These are phyloP conservation scores for Penicillium manginii DNA, from an alignment of 495 filamentous ascomycete species.

Conservation along the genomic window DNA sequence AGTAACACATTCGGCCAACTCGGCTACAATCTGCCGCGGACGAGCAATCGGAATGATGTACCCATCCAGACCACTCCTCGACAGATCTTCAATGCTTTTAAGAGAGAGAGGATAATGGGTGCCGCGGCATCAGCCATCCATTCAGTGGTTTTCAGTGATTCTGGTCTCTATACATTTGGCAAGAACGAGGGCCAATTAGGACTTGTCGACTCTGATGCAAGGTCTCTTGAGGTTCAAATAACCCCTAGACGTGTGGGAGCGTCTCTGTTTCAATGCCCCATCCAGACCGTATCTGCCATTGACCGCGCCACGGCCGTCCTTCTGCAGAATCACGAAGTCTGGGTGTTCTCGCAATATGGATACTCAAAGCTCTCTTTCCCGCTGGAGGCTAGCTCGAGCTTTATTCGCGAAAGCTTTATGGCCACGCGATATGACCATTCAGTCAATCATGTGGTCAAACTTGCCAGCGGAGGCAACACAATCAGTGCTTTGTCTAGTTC, in stretches of 20 bases:
- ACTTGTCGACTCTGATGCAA: slow-evolving; percentile 90
- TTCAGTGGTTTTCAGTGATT: slow-evolving; percentile 81
- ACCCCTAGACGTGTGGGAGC: slow-evolving; percentile 86
- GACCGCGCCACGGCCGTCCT: slow-evolving; percentile 87
- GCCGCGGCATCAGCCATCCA: slow-evolving; percentile 90
- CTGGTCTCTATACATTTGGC: slow-evolving; percentile 89
- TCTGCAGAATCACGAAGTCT: slow-evolving; percentile 85
- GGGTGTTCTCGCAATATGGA: slow-evolving; percentile 90
- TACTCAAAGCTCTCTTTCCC: slow-evolving; percentile 86
- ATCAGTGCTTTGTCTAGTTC: slow-evolving; percentile 82
- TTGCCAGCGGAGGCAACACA: slow-evolving; percentile 83
- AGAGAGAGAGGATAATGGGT: slow-evolving; percentile 80
- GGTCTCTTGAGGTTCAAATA: slow-evolving; percentile 79
- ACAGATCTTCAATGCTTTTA: slow-evolving; percentile 89
- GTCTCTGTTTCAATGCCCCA: slow-evolving; percentile 77
- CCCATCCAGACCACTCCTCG: slow-evolving; percentile 79
- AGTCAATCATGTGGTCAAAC: slow-evolving; percentile 68
- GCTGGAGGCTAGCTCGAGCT: slow-evolving; percentile 68
- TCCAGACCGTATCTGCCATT: slow-evolving; percentile 82
- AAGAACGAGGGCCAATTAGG: slow-evolving; percentile 96
- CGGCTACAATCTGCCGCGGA: slow-evolving; percentile 71
- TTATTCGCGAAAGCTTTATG: slow-evolving; percentile 67
- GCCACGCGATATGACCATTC: slow-evolving; percentile 68
- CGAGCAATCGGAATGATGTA: slow-evolving; percentile 63
- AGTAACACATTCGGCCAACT: slow-evolving; percentile 86